These are phyloP conservation scores for Pythium rhizo-oryzae DNA, from an alignment of 352 stramenopile species.

Conservation along the genomic window DNA sequence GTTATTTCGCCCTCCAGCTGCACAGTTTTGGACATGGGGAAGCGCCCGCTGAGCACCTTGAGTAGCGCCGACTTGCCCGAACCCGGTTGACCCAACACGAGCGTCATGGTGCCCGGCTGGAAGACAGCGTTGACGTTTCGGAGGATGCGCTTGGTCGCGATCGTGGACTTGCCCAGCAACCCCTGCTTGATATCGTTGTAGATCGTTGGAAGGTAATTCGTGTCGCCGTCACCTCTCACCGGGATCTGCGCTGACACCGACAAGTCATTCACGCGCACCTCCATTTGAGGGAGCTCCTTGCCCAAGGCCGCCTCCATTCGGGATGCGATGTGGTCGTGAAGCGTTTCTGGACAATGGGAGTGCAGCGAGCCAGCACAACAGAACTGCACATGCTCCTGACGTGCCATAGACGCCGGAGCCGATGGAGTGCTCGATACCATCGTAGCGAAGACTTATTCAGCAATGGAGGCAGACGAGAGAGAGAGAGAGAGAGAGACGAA, in stretches of 20 bases:
- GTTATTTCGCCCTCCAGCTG: slow-evolving; percentile 44
- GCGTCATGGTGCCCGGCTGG: slow-evolving; percentile 35
- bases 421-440: not conserved
- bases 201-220: slow-evolving; percentile 22
- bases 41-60: slow-evolving; percentile 58
- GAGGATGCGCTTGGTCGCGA: slow-evolving; percentile 36
- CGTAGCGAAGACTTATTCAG: not conserved
- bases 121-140: slow-evolving; percentile 34
- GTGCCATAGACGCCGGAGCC: no score
- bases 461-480: no score
- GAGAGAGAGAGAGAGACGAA: no score
- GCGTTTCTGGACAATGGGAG: slow-evolving; percentile 31
- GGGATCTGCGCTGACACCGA: slow-evolving; percentile 35
- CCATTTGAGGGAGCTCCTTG: slow-evolving; percentile 15
- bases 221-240: slow-evolving; percentile 9
- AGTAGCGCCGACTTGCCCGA: slow-evolving; percentile 47
- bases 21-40: slow-evolving; percentile 48
- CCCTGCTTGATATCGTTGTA: slow-evolving; percentile 15
- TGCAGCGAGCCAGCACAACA: slow-evolving; percentile 11
- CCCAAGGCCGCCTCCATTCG: slow-evolving; percentile 35
- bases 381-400: not conserved
- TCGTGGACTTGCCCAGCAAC: slow-evolving; percentile 16
- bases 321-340: slow-evolving; percentile 36
- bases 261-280: slow-evolving; percentile 47
- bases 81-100: slow-evolving; percentile 27